phyloP scores from a whole-genome alignment of 2,329 filamentous ascomycete genomes.

The Tolypocladium ophioglossoides region DNA sequence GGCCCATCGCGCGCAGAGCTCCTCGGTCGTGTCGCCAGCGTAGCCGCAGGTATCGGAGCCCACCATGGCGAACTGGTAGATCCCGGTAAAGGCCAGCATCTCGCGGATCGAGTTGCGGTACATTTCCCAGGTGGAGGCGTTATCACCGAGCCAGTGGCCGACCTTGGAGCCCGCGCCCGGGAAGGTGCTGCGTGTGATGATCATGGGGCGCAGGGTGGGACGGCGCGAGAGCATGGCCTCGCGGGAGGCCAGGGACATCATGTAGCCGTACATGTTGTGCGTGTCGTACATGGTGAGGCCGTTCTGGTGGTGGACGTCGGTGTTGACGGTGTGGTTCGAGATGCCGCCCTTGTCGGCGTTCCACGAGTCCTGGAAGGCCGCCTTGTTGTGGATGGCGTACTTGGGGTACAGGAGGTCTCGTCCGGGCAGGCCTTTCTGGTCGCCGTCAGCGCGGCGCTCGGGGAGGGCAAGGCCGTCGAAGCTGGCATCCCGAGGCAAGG shows the following conservation, averaged over 20 bases:
- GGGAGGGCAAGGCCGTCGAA: slow-evolving; percentile 3
- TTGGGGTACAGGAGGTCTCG: slow-evolving; percentile 64
- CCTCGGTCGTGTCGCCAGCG: slow-evolving; percentile 48
- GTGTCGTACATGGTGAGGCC: slow-evolving; percentile 70
- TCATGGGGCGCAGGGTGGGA: slow-evolving; percentile 64
- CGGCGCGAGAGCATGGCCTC: slow-evolving; percentile 54
- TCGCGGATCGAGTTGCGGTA: slow-evolving; percentile 72
- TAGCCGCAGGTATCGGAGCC: slow-evolving; percentile 73
- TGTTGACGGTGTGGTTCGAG: slow-evolving; percentile 53
- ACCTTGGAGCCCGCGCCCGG: slow-evolving; percentile 65
- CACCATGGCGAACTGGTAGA: slow-evolving; percentile 60
- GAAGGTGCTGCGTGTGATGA: slow-evolving; percentile 76
- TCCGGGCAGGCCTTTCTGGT: slow-evolving; percentile 20
- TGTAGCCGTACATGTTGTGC: slow-evolving; percentile 69
- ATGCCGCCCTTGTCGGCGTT: slow-evolving; percentile 49
- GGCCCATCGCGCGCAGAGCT: slow-evolving; percentile 60
- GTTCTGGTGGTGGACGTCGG: slow-evolving; percentile 67
- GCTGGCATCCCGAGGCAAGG: not conserved
- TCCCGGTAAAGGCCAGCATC: slow-evolving; percentile 58
- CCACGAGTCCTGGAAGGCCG: slow-evolving; percentile 33
- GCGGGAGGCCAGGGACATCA: slow-evolving; percentile 69
- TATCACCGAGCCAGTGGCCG: slow-evolving; percentile 78
- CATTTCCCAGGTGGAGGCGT: slow-evolving; percentile 57
- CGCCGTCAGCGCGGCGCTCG: slow-evolving; percentile 49
- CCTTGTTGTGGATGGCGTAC: slow-evolving; percentile 64